phyloP scores from a whole-genome alignment of 2,329 filamentous ascomycete genomes.

The Lasiodiplodia gonubiensis region DNA sequence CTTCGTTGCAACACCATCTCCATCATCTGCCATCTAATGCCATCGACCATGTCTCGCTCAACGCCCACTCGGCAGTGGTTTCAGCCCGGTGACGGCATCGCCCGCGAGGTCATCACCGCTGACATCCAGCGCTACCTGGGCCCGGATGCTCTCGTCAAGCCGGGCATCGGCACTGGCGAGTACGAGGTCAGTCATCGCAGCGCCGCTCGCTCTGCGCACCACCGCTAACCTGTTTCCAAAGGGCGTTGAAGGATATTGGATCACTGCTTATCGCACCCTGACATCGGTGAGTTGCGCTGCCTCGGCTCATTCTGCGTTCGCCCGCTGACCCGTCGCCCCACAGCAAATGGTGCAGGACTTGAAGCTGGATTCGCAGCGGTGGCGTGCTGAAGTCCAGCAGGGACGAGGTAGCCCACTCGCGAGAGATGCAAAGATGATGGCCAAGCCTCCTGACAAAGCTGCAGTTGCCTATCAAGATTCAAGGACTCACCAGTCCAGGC shows the following conservation, averaged over 20 bases:
- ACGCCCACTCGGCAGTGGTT: constrained; percentile 53
- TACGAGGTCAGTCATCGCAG: constrained; percentile 46
- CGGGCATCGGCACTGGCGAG: constrained; percentile 52
- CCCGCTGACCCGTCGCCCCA: constrained; percentile 13
- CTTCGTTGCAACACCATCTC: constrained; percentile 34
- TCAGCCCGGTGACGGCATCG: constrained; percentile 56
- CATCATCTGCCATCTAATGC: constrained; percentile 32
- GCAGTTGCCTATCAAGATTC: constrained; percentile 53
- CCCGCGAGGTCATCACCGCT: constrained; percentile 58
- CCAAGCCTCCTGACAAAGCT: constrained; percentile 53
- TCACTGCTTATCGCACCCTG: constrained; percentile 57
- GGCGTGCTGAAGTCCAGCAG: constrained; percentile 45
- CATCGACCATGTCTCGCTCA: constrained; percentile 34
- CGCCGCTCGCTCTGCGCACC: constrained; percentile 19
- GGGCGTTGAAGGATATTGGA: constrained; percentile 57
- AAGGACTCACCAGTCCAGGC: constrained; percentile 49
- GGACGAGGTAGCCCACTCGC: constrained; percentile 55
- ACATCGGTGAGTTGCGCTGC: constrained; percentile 49
- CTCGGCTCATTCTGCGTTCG: background rate
- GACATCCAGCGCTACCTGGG: constrained; percentile 60
- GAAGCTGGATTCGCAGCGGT: constrained; percentile 54
- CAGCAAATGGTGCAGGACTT: constrained; percentile 59
- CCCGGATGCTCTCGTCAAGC: constrained; percentile 57
- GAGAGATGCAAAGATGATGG: constrained; percentile 49
- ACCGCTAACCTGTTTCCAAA: constrained; percentile 32